Base-by-base conservation (phyloP, 192 early-diverging fungal species). In the Chytriomyces confervae region DNA sequence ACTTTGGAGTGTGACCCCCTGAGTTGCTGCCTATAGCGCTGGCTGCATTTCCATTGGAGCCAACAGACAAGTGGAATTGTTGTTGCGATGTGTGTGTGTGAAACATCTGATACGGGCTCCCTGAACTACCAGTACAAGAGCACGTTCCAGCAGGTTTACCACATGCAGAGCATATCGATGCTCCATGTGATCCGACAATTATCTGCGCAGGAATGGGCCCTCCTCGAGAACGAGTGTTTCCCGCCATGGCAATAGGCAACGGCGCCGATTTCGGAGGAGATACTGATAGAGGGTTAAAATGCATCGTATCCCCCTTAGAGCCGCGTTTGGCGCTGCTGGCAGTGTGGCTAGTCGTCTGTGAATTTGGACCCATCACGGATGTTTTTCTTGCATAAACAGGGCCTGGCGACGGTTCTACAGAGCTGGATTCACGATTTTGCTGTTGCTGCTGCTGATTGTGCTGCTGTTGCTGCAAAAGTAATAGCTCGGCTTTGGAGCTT, bases 371-470 rank as follows among this genome's bases (percentile, higher is more conserved):
- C 53, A 57, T 57, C 53, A 57, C 53, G 2, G 53, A 57, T 5
- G 53, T n/a, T 57, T 57, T 57, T 1, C 53, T 13, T 20, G 20
- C 53, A 57, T n/a, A 57, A 20, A 57, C 27, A 7, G 27, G 63
- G 11, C 74, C 63, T 16, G 74, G 74, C 2, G 74, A 76, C 13
- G 63, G 74, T 43, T 76, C 74, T 24, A 66, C 64, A 11, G 74
- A 76, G 44, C 74, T 76, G 47, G 36, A 47, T 10, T 76, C 74
- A 11, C 72, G 72, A 29, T n/a, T n/a, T 23, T 20, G 62, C 62
- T 48, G 66, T 68, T 68, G 20, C 63, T 27, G n/a, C 29, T 24
- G 11, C 43, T 65, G 11, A 57, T 57, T 36, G 36, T 36, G 36
- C 36, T 36, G 36, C 36, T 36, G 36, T 36, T 36, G 36, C 36